Base-by-base conservation (phyloP, 2,329 filamentous ascomycete genomes). In the Cladobotryum protrusum region DNA sequence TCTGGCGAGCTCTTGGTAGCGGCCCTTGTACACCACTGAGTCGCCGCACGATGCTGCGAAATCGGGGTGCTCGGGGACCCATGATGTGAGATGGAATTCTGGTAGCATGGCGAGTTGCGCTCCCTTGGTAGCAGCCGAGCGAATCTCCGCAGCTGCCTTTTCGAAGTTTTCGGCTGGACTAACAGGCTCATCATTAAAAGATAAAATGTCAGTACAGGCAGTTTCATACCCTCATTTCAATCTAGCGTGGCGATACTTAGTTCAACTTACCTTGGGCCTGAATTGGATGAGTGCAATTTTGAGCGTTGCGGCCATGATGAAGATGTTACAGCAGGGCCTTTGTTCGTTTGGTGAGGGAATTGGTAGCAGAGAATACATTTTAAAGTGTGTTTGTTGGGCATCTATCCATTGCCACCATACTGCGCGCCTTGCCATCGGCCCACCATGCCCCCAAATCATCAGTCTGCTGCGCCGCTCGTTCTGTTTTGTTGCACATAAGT, bases 241-340 rank as follows among this genome's bases (percentile, higher is more conserved):
- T 24, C 20, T 7, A 24, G 20, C 35, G 13, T 4, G 7, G 7
- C 7, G 35, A 37, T 12, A 4, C 9, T 37, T 17, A 4, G 4
- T 12, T 17, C 35, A 37, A 54, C 62, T 54, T 43, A 69, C 68
- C 60, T 69, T 64, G 2, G 70, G 67, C 13, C 73, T 64, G 48
- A 73, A 67, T 51, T 74, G 71, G 36, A 72, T 64, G 32, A 72
- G 55, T 5, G 71, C 70, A 39, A 73, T 62, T 45, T 72, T 72
- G 45, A 63, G 20, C 4, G 20, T 24, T 7, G 20, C 4, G 4
- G 20, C 20, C 20, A 24, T 24, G 20, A 7, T 24, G 20, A 24
- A 24, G 7, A 24, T 24, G 20, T 24, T 24, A 7, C 7, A 24
- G 7, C 4, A 7, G 20, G 7, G 20, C 20, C 20, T 24, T 24